Percentiles rank a stretch among this genome's conserved stretches.
Conservation (phyloP, 257 asterid genomes). For the Solanum gracilifrons region DNA sequence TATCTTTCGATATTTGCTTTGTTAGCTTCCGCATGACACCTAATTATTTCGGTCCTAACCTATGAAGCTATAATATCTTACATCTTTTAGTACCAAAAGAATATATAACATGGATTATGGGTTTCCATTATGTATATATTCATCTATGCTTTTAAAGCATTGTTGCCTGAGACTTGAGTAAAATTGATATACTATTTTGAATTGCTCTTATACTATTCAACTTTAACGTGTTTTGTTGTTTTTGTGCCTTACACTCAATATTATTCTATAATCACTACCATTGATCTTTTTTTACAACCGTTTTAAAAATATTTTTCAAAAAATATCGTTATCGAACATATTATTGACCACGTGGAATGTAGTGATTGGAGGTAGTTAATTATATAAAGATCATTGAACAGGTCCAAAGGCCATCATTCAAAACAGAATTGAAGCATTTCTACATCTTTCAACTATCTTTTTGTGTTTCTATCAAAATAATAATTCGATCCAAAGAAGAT, state of each 20-base stretch:
- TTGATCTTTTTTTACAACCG: not conserved
- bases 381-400: not conserved
- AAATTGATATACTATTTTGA: not conserved
- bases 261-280: not conserved
- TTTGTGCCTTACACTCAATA: not conserved
- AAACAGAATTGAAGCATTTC: not conserved
- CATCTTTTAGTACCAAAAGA: not conserved
- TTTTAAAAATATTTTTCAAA: not conserved
- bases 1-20: too few relatives aligned
- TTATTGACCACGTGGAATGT: not conserved
- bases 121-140: too few relatives aligned
- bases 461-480: not conserved
- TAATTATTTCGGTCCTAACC: too few relatives aligned
- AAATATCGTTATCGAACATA: not conserved
- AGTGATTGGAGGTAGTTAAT: not conserved
- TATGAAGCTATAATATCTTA: not conserved
- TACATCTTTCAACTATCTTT: not conserved
- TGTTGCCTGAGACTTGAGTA: not conserved
- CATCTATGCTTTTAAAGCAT: too few relatives aligned
- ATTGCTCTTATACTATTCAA: not conserved
- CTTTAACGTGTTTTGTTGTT: not conserved
- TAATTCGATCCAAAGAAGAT: slow-evolving; percentile 22
- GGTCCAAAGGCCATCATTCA: not conserved
- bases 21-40: too few relatives aligned
- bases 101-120: too few relatives aligned